phyloP scores from a whole-genome alignment of 2,329 filamentous ascomycete species.

The Tolypocladium paradoxum region DNA sequence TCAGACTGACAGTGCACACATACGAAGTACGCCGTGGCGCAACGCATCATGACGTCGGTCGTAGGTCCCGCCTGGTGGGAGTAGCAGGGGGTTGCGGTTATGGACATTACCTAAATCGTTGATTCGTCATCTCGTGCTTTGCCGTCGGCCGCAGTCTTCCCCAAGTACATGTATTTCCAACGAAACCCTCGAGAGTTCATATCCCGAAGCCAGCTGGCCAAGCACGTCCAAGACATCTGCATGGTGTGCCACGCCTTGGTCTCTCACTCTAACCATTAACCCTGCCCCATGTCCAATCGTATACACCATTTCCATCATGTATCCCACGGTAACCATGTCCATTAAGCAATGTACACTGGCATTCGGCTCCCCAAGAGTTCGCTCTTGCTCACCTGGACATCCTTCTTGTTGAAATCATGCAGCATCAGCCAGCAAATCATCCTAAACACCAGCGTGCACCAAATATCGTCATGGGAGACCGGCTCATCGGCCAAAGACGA shows the following conservation, averaged over 20 bases:
- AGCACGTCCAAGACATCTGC: background rate
- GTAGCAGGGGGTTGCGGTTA: background rate
- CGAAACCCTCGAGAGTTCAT: background rate
- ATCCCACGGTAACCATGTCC: background rate
- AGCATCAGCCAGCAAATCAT: slow-evolving; percentile 50
- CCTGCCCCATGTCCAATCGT: background rate
- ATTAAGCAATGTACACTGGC: slow-evolving; percentile 40
- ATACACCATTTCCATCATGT: background rate
- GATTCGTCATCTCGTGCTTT: background rate
- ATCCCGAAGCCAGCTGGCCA: background rate
- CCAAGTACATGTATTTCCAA: background rate
- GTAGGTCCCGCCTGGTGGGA: background rate
- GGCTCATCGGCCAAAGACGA: slow-evolving; percentile 11
- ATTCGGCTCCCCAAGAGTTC: slow-evolving; percentile 43
- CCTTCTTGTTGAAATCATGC: slow-evolving; percentile 45
- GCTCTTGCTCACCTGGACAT: slow-evolving; percentile 40
- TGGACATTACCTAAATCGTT: background rate
- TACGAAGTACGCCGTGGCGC: no score
- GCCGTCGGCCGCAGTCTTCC: no score
- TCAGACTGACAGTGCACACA: background rate
- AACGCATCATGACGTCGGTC: background rate
- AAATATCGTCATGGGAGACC: slow-evolving; percentile 31
- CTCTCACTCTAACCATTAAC: background rate
- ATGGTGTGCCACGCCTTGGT: background rate
- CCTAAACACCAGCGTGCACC: slow-evolving; percentile 43